These are phyloP conservation scores for Silene noctiflora DNA, from an alignment of 179 eudicot species.

Conservation along the genomic window DNA sequence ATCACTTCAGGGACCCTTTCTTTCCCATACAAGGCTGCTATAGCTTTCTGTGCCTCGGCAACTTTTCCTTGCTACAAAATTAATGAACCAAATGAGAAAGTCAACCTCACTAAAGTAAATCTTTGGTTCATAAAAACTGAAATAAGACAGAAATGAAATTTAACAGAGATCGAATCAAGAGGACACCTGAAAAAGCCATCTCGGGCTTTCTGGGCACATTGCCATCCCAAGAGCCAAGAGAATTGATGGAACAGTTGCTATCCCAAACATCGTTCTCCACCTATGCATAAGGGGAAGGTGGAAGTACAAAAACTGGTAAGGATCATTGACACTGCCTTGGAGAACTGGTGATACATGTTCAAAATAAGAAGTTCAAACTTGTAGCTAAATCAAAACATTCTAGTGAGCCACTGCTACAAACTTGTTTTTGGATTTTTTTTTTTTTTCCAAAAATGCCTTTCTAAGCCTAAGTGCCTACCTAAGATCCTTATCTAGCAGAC, in stretches of 20 bases:
- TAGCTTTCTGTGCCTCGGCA: constrained; percentile 67
- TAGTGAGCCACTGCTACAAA: too few species aligned
- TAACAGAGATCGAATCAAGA: not conserved
- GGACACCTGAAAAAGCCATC: constrained; percentile 92
- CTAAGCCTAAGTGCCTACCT: too few species aligned
- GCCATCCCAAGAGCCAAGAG: constrained; percentile 88
- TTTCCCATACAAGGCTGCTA: constrained; percentile 61
- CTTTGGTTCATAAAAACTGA: constrained; percentile 9
- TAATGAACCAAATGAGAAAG: constrained; percentile 15
- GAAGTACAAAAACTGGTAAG: not conserved
- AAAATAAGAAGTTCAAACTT: not conserved
- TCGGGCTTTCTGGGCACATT: constrained; percentile 94
- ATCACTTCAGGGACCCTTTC: constrained; percentile 81
- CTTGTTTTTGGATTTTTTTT: too few species aligned
- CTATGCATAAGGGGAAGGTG: constrained; percentile 27
- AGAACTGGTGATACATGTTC: not conserved
- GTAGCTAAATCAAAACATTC: not conserved
- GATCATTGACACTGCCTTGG: not conserved
- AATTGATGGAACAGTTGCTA: constrained; percentile 80
- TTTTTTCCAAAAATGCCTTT: too few species aligned
- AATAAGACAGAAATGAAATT: not conserved
- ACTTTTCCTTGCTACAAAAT: constrained; percentile 77
- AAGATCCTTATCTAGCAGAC: too few species aligned
- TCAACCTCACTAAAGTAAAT: not conserved
- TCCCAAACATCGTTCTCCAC: constrained; percentile 97